Evolutionary conservation across 306 rosid genomes (phyloP).

Genomic region (Boehmeria nivea): DNA sequence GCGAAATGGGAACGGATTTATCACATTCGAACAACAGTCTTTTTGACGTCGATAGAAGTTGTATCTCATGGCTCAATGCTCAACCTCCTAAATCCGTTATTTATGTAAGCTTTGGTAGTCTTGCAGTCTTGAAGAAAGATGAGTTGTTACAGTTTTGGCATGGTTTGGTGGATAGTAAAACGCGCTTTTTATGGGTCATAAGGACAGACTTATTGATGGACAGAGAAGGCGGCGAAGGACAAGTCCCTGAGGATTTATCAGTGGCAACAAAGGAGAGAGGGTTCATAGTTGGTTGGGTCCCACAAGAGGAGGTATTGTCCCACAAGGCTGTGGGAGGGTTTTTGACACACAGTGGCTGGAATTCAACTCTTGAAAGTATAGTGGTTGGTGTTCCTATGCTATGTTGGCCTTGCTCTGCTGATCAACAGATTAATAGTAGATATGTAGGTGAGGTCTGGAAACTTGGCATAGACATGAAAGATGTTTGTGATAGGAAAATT

Average conservation of each 20-base stretch:
- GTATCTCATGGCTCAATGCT: slow-evolving; percentile 46
- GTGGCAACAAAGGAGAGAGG: slow-evolving; percentile 37
- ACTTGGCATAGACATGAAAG: slow-evolving; percentile 14
- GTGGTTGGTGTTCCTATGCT: slow-evolving; percentile 21
- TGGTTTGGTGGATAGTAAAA: slow-evolving; percentile 46
- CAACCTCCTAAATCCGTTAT: slow-evolving; percentile 35
- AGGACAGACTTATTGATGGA: slow-evolving; percentile 19
- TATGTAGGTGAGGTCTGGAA: too few relatives aligned
- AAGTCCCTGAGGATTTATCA: neutral
- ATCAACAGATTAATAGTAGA: slow-evolving; percentile 27
- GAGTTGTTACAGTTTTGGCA: slow-evolving; percentile 43
- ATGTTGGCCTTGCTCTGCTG: slow-evolving; percentile 23
- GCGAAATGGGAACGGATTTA: neutral
- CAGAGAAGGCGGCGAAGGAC: neutral
- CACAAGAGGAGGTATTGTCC: too few relatives aligned
- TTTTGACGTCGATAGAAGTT: slow-evolving; percentile 27
- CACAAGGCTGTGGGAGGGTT: too few relatives aligned
- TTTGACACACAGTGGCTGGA: too few relatives aligned
- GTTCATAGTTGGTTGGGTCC: slow-evolving; percentile 27
- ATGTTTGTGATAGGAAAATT: neutral
- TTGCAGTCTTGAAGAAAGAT: neutral
- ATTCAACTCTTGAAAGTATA: too few relatives aligned
- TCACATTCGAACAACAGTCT: slow-evolving; percentile 1
- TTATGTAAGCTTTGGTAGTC: slow-evolving; percentile 50
- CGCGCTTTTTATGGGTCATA: slow-evolving; percentile 45